Evolutionary conservation across 1,139 yeast genomes (phyloP).

Genomic region (Pichia sp.): DNA sequence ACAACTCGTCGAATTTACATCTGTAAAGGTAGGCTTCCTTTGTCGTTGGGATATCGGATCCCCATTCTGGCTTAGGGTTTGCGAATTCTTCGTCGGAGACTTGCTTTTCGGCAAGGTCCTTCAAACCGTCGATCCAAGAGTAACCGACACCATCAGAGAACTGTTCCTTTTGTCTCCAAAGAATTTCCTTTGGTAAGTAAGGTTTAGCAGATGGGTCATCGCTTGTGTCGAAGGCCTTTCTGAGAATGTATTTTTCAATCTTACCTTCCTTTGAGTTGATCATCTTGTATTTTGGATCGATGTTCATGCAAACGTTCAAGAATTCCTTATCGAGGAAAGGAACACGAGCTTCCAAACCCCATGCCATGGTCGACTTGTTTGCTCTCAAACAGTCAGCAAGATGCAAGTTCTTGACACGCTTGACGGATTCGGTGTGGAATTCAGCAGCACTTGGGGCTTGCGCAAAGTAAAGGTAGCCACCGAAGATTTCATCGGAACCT

Average conservation of each 20-base stretch:
- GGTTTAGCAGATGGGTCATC: constrained; percentile 69
- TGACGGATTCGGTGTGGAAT: constrained; percentile 92
- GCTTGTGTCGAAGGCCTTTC: constrained; percentile 93
- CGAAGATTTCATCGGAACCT: constrained; percentile 98
- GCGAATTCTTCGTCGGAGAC: constrained; percentile 87
- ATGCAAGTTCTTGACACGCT: constrained; percentile 95
- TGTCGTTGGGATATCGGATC: constrained; percentile 87
- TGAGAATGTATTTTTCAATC: constrained; percentile 89
- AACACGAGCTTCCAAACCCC: constrained; percentile 99
- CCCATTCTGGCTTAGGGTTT: constrained; percentile 94
- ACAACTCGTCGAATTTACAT: constrained; percentile 87
- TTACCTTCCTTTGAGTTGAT: constrained; percentile 63
- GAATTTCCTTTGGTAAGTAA: constrained; percentile 90
- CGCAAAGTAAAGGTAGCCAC: constrained; percentile 96
- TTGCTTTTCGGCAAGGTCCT: constrained; percentile 86
- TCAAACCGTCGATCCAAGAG: constrained; percentile 97
- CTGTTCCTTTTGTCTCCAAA: constrained; percentile 99
- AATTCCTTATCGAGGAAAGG: constrained; percentile 96
- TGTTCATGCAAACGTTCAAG: constrained; percentile 89
- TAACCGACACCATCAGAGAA: constrained; percentile 99
- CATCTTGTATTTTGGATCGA: constrained; percentile 87
- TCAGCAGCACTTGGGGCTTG: constrained; percentile 89
- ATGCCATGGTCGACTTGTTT: constrained; percentile 98
- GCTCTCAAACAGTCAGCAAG: constrained; percentile 97
- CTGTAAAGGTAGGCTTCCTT: constrained; percentile 99